Base-by-base conservation (phyloP, 148 eudicot species). In the Suaeda aralocaspica region DNA sequence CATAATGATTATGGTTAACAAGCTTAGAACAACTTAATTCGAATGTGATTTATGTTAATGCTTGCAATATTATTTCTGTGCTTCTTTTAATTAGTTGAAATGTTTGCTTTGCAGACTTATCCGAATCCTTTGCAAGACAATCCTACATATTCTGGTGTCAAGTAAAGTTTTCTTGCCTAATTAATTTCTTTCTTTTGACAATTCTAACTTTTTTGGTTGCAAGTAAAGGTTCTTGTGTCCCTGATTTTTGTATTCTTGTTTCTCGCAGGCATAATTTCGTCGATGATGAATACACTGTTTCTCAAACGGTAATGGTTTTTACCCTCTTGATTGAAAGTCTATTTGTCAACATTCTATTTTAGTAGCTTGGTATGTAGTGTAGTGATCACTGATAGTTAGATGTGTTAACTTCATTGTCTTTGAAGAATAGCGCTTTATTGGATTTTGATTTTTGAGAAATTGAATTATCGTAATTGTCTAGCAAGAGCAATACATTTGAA, bases 81-180 rank as follows among this genome's bases (percentile, higher is more conserved):
- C 5, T 42, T n/a, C 41, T 31, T 71, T 41, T 22, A 18, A 65
- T 6, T 21, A 2, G 4, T 36, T 55, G 66, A 62, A 15, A 12
- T 13, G 50, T 66, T 26, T 49, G 71, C 34, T 46, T 18, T 79
- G 82, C 76, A 79, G 82, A 75, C 73, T 19, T 79, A 75, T 56
- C 73, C 73, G 3, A 79, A 79, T 71, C 82, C 79, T 11, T 74
- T 79, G 68, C 73, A 79, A 62, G 53, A 79, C 79, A 75, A 79
- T 67, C 82, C 79, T 2, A 52, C 82, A 5, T 79, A 79, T 73
- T 71, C 79, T 50, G 79, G 71, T 18, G 79, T 75, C 69, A 79
- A 75, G 82, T 79, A 72, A 71, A 22, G 42, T 12, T 42, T 62
- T 60, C 51, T 25, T 15, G 13, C 69, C 51, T 52, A 46, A 48